Base-by-base conservation (phyloP, 2,329 filamentous ascomycete genomes). In the Eurotiales sp. region DNA sequence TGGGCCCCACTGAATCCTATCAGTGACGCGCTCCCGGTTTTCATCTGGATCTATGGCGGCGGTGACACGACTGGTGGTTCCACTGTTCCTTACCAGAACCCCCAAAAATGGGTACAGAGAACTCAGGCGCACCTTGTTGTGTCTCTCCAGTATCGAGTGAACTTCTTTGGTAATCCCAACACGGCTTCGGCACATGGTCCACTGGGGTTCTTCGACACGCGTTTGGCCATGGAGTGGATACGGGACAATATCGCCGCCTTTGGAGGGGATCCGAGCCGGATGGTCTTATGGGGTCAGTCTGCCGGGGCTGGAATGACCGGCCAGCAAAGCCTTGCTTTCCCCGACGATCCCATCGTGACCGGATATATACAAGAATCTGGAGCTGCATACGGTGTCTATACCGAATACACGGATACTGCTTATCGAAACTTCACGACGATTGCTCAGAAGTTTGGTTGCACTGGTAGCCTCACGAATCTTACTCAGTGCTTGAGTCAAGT, bases 221-320 rank as follows among this genome's bases (percentile, higher is more conserved):
- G 86, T 25, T 75, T 87, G 58, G 87, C 80, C 0, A 73, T 92
- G 6, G 71, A 90, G 63, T 92, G 88, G 88, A 80, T 88, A 1
- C 82, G 85, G 8, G 86, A 89, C 59, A 88, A 91, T 58, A 89
- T 92, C 51, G 82, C 73, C 1, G 77, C 81, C 0, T 95, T 93
- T 62, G 89, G 89, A 8, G 89, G 88, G n/a, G 87, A 92, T 63
- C 84, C 87, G 0, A 74, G 76, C 15, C 87, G 86, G 64, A 86
- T 91, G 5, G 91, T 87, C 0, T 85, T 91, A 54, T 90, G 85
- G 85, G 88, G 88, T 21, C 84, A 91, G 63, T 84, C 79, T 2
- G 84, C 85, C 0, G 85, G 85, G 0, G 73, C 82, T 14, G 25
- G 25, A 27, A 27, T 27, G 25, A 10, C 25, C 5, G 25, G 25